phyloP scores from a whole-genome alignment of 2,329 filamentous ascomycete genomes.

The Hypoxylon rubiginosum region DNA sequence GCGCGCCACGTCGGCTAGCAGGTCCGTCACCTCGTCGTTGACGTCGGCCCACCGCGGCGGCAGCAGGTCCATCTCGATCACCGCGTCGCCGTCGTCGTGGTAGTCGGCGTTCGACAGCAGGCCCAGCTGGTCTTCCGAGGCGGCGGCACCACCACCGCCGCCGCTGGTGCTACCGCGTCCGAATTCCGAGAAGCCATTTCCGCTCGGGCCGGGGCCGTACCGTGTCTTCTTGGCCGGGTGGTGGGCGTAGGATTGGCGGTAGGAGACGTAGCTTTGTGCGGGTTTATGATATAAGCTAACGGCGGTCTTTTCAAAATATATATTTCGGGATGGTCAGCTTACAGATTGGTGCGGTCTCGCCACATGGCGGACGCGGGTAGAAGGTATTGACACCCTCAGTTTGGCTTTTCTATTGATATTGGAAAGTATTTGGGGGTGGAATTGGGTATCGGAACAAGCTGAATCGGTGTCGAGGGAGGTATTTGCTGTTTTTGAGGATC shows the following conservation, averaged over 20 bases:
- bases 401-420: constrained; percentile 33
- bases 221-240: constrained; percentile 89
- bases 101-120: constrained; percentile 86
- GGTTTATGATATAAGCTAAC: constrained; percentile 26
- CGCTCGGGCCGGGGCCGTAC: constrained; percentile 65
- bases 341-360: constrained; percentile 99
- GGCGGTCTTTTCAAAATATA: background rate
- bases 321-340: constrained; percentile 54
- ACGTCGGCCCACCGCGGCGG: constrained; percentile 96
- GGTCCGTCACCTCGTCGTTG: constrained; percentile 90
- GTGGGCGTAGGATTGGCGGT: constrained; percentile 97
- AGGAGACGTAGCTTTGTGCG: constrained; percentile 88
- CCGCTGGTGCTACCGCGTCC: constrained; percentile 64
- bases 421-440: constrained; percentile 14
- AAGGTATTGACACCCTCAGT: constrained; percentile 46
- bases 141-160: constrained; percentile 54
- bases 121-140: constrained; percentile 73
- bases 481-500: constrained; percentile 2
- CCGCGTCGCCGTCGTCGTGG: constrained; percentile 88
- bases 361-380: constrained; percentile 81
- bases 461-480: background rate
- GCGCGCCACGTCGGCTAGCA: constrained; percentile 82
- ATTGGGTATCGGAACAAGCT: constrained; percentile 14
- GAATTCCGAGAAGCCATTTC: constrained; percentile 71
- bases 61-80: constrained; percentile 98